Evolutionary conservation across 345 rosid species (phyloP), one percentile per base, ranked within the genome.

Genomic region (Brassica rapa): DNA sequence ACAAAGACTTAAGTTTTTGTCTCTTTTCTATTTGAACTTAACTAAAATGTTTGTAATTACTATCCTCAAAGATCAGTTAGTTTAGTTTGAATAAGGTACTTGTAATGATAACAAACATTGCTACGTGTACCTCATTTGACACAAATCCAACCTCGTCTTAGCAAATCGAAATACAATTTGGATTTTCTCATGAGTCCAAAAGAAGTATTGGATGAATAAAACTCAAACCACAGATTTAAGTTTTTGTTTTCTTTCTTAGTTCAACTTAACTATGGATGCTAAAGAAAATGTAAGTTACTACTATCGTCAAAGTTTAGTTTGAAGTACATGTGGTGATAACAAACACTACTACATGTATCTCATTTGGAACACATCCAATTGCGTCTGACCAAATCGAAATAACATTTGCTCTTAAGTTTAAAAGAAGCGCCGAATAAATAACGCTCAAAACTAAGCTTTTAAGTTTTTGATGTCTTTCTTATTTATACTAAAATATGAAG

Each of bases 181-280:
- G 60, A 67, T 61, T 68, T 41, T 57, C 41, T 60, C 30, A 9
- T 24, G 5, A 66, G 49, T 66, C 61, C 66, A 35, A 9, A 61
- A 63, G 57, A 70, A 3, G 32, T 57, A 62, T 62, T 19, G 70
- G n/a, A 53, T 77, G 25, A 32, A 62, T 69, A 61, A 46, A 76
- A 57, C 69, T 61, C 8, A 68, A 68, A 56, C 32, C 16, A 46
- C n/a, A 4, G 6, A 57, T 25, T 23, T 57, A 19, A 19, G 4
- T 25, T 16, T 55, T 9, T 21, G 61, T 19, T 55, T 55, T 8
- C 14, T 10, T 43, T 43, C 66, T 62, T 27, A 12, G 29, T 2
- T 2, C 14, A 27, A 27, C 19, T 60, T 4, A 25, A 25, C 3
- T 35, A 8, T 33, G 37, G 29, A 62, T 1, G 33, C 3, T 4